Base-by-base conservation (phyloP, 164 flowering plant genomes). In the Piper longum region DNA sequence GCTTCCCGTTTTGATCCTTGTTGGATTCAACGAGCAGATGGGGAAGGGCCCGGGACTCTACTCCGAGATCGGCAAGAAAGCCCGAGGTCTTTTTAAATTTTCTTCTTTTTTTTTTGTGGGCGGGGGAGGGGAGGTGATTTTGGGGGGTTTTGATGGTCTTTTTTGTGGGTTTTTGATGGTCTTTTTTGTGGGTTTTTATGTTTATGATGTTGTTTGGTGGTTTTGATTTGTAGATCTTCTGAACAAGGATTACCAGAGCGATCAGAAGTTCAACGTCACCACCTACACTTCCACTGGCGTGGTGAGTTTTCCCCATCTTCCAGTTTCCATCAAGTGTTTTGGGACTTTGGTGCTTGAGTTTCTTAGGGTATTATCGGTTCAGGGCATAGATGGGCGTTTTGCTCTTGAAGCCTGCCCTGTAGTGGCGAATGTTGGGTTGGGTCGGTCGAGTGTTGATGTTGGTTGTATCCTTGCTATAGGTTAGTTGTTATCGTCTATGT, bases 31-130 rank as follows among this genome's bases (percentile, higher is more conserved):
- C 36, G 36, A 26, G 54, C 40, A 26, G 54, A 85, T 85, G 89
- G 87, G 40, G 48, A 89, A 89, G 65, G 93, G 96, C 55, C 96
- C 96, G 7, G 96, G 96, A 48, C 86, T 89, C 43, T 89, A 89
- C 84, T 7, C 84, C 61, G 95, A 83, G 7, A 89, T 89, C 68
- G 97, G 97, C 71, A 90, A 88, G 74, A 82, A 75, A 62, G 83
- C 93, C 61, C 80, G 89, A 85, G 97, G 97, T 82, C 36, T 26
- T 26, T 26, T 26, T 26, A 26, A 26, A 26, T 26, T 26, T 26
- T 26, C 2, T 26, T 26, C 36, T 26, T 26, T 26, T 26, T 26
- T 26, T 26, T 26, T 26, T 1, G 36, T 26, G 36, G 36, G 36
- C n/a, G 36, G 2, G 36, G 2, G 36, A 26, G 36, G 36, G 36